Evolutionary conservation across 2,329 filamentous ascomycete genomes (phyloP).

Genomic region (Hirsutella rhossiliensis): DNA sequence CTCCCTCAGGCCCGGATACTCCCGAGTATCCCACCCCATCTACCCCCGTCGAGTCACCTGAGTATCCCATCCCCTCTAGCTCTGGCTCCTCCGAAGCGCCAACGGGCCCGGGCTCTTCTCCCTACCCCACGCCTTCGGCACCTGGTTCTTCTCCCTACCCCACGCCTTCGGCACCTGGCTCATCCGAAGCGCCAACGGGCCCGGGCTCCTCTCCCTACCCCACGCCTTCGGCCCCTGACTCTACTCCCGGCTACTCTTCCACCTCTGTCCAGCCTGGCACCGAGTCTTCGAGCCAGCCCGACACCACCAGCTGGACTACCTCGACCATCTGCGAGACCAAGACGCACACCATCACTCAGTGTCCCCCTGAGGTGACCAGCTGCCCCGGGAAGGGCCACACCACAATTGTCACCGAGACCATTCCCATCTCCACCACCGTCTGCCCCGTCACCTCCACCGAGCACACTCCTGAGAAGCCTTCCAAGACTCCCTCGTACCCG

Average conservation of each 20-base stretch:
- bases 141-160: not conserved
- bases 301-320: conserved; percentile 13
- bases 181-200: not conserved
- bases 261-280: not conserved
- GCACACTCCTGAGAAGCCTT: not conserved
- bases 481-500: not conserved
- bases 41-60: too few relatives aligned
- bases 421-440: conserved; percentile 25
- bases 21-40: not conserved
- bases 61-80: too few relatives aligned
- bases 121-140: not conserved
- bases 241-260: conserved; percentile 11
- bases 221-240: not conserved
- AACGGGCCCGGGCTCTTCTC: not conserved
- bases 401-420: conserved; percentile 15
- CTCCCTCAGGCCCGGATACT: not conserved
- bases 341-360: conserved; percentile 8
- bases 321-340: conserved; percentile 18
- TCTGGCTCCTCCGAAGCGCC: not conserved
- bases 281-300: not conserved
- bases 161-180: not conserved
- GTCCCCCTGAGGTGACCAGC: conserved; percentile 16
- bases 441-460: conserved; percentile 13
- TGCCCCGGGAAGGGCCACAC: conserved; percentile 16
- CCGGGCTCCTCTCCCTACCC: not conserved